These are phyloP conservation scores for Oryza glumipatula DNA, from an alignment of 176 grass and related monocot species.

Conservation along the genomic window DNA sequence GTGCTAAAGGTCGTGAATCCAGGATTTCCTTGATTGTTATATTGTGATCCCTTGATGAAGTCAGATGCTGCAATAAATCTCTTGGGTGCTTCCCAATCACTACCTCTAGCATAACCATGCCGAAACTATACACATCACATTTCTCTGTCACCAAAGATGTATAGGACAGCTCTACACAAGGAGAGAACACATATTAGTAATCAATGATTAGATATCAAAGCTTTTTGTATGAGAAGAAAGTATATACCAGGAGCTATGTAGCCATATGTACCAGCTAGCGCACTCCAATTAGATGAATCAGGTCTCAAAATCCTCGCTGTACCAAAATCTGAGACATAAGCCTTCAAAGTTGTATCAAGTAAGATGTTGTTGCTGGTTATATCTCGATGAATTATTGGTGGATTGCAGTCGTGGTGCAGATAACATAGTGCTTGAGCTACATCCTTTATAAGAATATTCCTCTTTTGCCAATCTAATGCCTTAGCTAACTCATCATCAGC, in stretches of 20 bases:
- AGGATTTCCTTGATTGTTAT: background rate
- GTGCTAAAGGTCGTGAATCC: background rate
- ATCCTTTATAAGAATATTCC: background rate
- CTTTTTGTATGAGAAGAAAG: background rate
- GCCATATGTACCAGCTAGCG: slow-evolving; percentile 23
- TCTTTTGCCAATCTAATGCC: background rate
- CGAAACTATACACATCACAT: slow-evolving; percentile 37
- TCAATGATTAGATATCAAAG: background rate
- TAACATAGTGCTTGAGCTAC: slow-evolving; percentile 24
- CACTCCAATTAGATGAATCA: slow-evolving; percentile 38
- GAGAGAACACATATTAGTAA: background rate
- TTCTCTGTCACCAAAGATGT: slow-evolving; percentile 18
- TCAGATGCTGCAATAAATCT: background rate
- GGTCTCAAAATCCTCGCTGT: slow-evolving; percentile 25
- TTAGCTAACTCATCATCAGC: slow-evolving; percentile 2
- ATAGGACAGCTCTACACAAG: slow-evolving; percentile 12
- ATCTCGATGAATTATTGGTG: slow-evolving; percentile 40
- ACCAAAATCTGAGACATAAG: slow-evolving; percentile 33
- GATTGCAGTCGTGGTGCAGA: slow-evolving; percentile 15
- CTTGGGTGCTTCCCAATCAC: slow-evolving; percentile 15
- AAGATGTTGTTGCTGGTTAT: slow-evolving; percentile 37
- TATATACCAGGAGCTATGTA: slow-evolving; percentile 25
- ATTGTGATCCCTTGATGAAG: background rate
- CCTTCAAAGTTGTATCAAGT: slow-evolving; percentile 7
- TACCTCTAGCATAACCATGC: slow-evolving; percentile 8